phyloP scores from a whole-genome alignment of 2,329 filamentous ascomycete genomes.

The Botryotinia convoluta region DNA sequence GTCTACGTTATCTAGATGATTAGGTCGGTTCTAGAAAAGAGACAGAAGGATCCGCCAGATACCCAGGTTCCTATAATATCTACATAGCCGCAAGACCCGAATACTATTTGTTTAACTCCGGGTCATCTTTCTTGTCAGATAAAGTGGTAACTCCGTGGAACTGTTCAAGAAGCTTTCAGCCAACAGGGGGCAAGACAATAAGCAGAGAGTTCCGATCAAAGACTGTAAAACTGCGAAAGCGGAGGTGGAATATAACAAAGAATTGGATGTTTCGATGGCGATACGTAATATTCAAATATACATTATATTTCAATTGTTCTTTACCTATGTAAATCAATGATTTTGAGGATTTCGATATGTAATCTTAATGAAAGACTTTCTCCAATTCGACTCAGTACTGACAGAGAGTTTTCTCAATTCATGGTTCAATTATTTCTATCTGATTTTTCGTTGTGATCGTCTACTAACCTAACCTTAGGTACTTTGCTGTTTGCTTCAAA shows the following conservation, averaged over 20 bases:
- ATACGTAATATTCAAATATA: slow-evolving; percentile 7
- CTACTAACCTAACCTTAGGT: too few species aligned
- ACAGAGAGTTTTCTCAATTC: background rate
- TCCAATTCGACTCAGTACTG: background rate
- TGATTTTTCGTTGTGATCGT: background rate
- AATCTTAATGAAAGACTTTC: background rate
- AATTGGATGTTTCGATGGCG: background rate
- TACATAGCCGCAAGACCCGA: background rate
- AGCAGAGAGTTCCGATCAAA: background rate
- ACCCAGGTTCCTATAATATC: background rate
- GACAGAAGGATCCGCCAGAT: background rate
- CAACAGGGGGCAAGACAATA: background rate
- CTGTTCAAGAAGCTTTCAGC: background rate
- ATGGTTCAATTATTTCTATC: background rate
- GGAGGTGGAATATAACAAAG: background rate
- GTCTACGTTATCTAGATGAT: background rate
- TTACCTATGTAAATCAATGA: background rate
- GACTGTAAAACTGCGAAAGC: slow-evolving; percentile 6
- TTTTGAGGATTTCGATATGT: background rate
- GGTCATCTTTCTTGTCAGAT: background rate
- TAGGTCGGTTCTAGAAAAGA: background rate
- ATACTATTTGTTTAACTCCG: background rate
- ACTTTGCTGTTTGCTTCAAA: background rate
- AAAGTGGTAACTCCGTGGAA: background rate
- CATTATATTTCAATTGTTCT: background rate